Evolutionary conservation across 768 basidiomycete genomes (phyloP).

Genomic region (Suillus fuscotomentosus): DNA sequence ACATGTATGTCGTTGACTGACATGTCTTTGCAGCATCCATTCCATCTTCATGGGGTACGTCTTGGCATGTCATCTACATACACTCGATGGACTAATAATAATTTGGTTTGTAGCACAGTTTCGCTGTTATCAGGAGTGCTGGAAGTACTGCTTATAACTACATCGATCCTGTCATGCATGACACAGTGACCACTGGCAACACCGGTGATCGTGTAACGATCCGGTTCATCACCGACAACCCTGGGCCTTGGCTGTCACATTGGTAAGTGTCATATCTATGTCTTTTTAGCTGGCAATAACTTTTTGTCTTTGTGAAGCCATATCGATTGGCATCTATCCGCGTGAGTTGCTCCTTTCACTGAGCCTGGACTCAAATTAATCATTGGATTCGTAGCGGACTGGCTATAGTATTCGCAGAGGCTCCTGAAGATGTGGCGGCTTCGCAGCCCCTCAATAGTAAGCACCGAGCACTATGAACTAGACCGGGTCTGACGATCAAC

Average conservation of each 20-base stretch:
- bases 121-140: background rate
- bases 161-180: background rate
- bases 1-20: background rate
- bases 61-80: background rate
- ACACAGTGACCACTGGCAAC: background rate
- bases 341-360: background rate
- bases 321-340: background rate
- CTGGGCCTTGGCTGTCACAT: background rate
- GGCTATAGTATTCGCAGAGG: background rate
- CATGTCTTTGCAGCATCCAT: constrained; percentile 19
- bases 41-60: constrained; percentile 20
- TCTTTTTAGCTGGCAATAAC: background rate
- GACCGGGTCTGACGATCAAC: background rate
- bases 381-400: background rate
- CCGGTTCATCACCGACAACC: background rate
- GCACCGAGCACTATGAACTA: background rate
- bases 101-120: background rate
- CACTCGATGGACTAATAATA: background rate
- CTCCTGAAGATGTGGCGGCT: background rate
- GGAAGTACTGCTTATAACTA: background rate
- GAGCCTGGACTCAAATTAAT: background rate
- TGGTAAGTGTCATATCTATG: background rate
- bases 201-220: background rate
- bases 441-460: background rate
- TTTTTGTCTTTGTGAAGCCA: background rate